Evolutionary conservation across 1,284 basidiomycete genomes (phyloP), one percentile per base, ranked within the genome.

Genomic region (Lignosus rhinocerotis): DNA sequence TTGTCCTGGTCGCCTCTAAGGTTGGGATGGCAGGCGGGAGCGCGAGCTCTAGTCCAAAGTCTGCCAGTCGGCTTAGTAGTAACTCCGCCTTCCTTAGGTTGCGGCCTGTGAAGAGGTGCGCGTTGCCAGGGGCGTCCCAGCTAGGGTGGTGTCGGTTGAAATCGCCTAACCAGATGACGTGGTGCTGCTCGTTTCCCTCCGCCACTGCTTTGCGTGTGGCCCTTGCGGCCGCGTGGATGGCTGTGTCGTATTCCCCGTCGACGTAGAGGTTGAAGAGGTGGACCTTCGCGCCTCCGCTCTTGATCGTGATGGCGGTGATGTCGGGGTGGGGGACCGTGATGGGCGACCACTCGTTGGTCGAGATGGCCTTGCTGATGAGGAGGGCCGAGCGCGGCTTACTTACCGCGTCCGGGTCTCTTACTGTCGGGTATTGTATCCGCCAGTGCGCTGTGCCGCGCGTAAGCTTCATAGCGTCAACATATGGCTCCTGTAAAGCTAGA

Each of bases 91-190:
- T 49, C 2, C 57, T 47, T 1, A 70, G 53, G 19, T 58, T 53
- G 8, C 17, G 16, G 0, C 46, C 31, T 1, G 69, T 75, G 58
- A 80, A 74, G 0, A 80, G 72, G 30, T 76, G 76, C 0, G 51
- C 6, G 57, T 83, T 80, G 0, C 58, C 25, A 0, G 62, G 54
- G 6, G 75, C 71, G 5, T 81, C 78, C 81, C 80, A 84, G 0
- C 75, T 32, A 0, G 75, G 77, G 67, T 83, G 78, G 63, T 84
- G 80, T 0, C 75, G 25, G 25, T 25, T 25, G 25, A 25, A 25
- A 4, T 25, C 25, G 25, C 25, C 25, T 4, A 25, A 4, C 75
- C 75, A 78, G 6, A 78, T 58, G 16, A 72, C 46, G 17, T 69
- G 63, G 16, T 46, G 42, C 1, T 46, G 31, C 16, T 39, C 51